These are phyloP conservation scores for Pseudopithomyces chartarum DNA, from an alignment of 2,329 filamentous ascomycete species.

Conservation along the genomic window DNA sequence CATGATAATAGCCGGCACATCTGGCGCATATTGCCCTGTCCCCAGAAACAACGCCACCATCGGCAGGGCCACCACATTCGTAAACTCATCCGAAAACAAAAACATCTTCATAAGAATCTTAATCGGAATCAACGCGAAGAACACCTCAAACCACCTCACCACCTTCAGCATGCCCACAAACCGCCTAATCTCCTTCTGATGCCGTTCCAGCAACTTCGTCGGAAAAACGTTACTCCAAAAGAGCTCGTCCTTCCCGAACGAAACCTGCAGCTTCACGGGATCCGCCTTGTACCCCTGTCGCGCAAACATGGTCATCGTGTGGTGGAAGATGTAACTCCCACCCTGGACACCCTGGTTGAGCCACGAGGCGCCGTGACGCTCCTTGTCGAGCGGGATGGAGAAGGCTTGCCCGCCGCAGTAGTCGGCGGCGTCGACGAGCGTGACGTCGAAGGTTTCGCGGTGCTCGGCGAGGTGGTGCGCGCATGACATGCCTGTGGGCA, in stretches of 20 bases:
- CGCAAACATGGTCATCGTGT: slow-evolving; percentile 69
- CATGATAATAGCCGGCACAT: slow-evolving; percentile 71
- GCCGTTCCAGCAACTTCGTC: slow-evolving; percentile 61
- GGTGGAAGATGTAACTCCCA: slow-evolving; percentile 69
- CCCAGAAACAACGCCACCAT: slow-evolving; percentile 76
- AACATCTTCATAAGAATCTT: slow-evolving; percentile 70
- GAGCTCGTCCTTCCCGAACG: slow-evolving; percentile 65
- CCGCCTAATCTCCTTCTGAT: slow-evolving; percentile 60
- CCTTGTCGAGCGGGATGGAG: slow-evolving; percentile 61
- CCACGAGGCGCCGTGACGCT: slow-evolving; percentile 63
- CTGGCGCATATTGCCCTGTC: slow-evolving; percentile 74
- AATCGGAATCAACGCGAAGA: slow-evolving; percentile 66
- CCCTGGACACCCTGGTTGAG: slow-evolving; percentile 69
- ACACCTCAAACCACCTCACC: slow-evolving; percentile 63
- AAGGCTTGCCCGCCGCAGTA: slow-evolving; percentile 67
- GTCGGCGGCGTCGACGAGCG: slow-evolving; percentile 56
- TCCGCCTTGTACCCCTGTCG: slow-evolving; percentile 61
- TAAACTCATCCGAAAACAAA: slow-evolving; percentile 71
- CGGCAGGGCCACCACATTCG: slow-evolving; percentile 71
- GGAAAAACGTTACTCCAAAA: slow-evolving; percentile 72
- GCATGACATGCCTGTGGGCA: slow-evolving; percentile 66
- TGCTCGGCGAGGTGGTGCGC: slow-evolving; percentile 70
- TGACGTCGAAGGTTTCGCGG: slow-evolving; percentile 68
- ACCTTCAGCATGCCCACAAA: slow-evolving; percentile 61
- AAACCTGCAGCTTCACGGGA: slow-evolving; percentile 64